phyloP scores from a whole-genome alignment of 1,284 basidiomycete genomes.

The Cutaneotrichosporon sp. region DNA sequence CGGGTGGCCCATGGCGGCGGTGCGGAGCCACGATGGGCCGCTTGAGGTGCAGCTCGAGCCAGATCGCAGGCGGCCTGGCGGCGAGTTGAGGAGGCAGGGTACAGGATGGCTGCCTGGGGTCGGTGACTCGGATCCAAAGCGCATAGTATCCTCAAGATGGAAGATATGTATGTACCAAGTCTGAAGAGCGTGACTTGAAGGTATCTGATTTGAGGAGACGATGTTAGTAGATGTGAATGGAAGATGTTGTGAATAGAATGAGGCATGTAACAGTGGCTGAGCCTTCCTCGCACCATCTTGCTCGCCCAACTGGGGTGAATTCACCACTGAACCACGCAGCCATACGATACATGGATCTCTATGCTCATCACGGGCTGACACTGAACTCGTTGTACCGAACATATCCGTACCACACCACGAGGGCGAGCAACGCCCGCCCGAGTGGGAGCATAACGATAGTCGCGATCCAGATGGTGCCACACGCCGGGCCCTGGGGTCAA shows the following conservation, averaged over 20 bases:
- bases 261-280: neutral
- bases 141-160: neutral
- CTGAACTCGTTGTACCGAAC: constrained; percentile 4
- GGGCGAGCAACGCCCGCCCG: constrained; percentile 37
- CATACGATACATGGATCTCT: neutral
- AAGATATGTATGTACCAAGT: neutral
- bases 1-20: neutral
- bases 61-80: neutral
- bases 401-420: constrained; percentile 22
- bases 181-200: too few species aligned
- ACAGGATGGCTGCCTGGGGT: neutral
- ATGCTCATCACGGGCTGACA: constrained; percentile 4
- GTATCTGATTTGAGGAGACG: neutral
- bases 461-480: constrained; percentile 52
- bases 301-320: neutral
- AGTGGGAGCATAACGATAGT: constrained; percentile 52
- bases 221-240: neutral
- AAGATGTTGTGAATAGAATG: neutral
- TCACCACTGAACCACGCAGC: neutral
- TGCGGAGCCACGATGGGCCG: neutral
- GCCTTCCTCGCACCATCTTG: neutral
- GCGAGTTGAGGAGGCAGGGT: neutral
- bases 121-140: neutral
- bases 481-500: constrained; percentile 43
- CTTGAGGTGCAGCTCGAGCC: neutral